Evolutionary conservation across 345 rosid species (phyloP).

Genomic region (Syzygium jambos): DNA sequence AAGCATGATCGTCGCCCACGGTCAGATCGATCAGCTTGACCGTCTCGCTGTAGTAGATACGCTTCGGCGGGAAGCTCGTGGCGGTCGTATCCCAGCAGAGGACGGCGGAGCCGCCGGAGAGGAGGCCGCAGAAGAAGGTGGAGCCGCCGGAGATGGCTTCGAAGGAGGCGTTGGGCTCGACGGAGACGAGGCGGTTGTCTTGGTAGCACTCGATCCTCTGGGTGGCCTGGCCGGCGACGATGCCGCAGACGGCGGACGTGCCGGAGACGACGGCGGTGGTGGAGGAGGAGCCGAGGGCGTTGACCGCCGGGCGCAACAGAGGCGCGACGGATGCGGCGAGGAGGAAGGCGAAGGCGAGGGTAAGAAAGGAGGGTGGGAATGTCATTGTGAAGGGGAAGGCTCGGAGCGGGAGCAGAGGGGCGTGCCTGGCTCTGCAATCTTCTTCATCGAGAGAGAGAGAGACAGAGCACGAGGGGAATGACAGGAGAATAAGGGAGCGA

Average conservation of each 20-base stretch:
- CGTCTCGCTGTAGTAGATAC: constrained; percentile 22
- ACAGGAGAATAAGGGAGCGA: neutral
- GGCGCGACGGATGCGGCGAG: neutral
- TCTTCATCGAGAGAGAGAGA: neutral
- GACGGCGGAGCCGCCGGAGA: constrained; percentile 33
- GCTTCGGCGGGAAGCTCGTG: constrained; percentile 13
- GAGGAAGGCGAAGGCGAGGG: neutral
- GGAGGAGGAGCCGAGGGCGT: constrained; percentile 39
- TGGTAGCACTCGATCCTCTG: constrained; percentile 44
- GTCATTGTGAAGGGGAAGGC: neutral
- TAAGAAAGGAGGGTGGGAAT: neutral
- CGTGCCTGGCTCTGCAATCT: neutral
- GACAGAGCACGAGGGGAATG: neutral
- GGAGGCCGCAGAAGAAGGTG: constrained; percentile 44
- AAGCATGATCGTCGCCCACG: constrained; percentile 48
- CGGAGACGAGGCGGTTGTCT: constrained; percentile 8
- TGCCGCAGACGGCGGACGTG: constrained; percentile 36
- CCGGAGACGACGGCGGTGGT: constrained; percentile 24
- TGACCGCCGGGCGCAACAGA: neutral
- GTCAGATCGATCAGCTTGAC: constrained; percentile 25
- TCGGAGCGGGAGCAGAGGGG: neutral
- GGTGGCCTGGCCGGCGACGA: constrained; percentile 23
- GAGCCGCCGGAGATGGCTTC: constrained; percentile 43
- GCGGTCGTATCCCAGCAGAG: constrained; percentile 40
- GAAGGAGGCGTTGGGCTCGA: constrained; percentile 35